Evolutionary conservation across 225 moss, liverwort and hornwort species (phyloP), one percentile per base, ranked within the genome.

Genomic region (Physcomitrium patens): DNA sequence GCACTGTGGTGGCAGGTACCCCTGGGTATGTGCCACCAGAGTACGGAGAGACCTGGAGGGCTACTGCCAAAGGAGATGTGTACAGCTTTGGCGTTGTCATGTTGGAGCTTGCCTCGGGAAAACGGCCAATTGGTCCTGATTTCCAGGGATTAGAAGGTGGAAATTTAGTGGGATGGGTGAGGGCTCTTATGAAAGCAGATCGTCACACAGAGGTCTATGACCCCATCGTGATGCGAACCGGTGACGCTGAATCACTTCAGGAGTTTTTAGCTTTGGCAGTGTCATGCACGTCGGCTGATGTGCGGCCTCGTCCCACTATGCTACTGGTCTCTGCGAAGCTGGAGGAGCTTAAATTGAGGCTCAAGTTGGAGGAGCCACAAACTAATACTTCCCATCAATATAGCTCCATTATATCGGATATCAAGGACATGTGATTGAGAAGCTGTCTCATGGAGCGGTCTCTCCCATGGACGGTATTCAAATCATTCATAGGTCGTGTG

Each of bases 1-100:
- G 85, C 53, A 83, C 86, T 1, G 71, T 83, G 18, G 83, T 86
- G 63, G 86, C 86, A 14, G 86, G 90, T 7, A 84, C 89, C 45
- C 81, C 93, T 19, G 66, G 91, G 60, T 73, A 91, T 67, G 89
- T 93, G 26, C 74, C 89, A 22, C 74, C 88, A 18, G 93, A 93
- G 78, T 91, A 93, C 16, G 87, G 91, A 1, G 86, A 90, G 63
- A 91, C 93, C 0, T 91, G 91, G 93, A 78, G 89, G 58, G 88
- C 89, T 24, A 91, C 91, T 41, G 88, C 86, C 22, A 94, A 94
- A 55, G 91, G 93, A 15, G 93, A 94, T 43, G 91, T 94, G 0
- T 94, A 91, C 79, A 91, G 93, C 71, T 94, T 94, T 22, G 93
- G 93, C 3, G 90, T 94, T 16, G 93, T 94, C 51, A 82, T 91